Conservation (phyloP, 345 rosid genomes). For the Eucalyptus tenuipes region DNA sequence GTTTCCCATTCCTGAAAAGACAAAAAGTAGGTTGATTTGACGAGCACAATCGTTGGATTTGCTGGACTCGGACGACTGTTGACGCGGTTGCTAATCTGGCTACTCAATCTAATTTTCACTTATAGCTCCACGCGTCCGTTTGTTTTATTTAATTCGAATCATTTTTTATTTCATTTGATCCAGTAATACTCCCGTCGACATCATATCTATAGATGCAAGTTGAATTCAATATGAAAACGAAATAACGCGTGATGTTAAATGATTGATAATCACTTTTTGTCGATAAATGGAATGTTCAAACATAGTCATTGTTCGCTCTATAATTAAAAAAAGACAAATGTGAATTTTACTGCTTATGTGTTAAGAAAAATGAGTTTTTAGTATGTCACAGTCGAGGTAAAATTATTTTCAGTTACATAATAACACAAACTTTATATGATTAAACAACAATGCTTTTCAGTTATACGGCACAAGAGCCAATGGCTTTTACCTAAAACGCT, state of each 20-base stretch:
- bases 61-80: no score
- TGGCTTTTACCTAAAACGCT: background rate
- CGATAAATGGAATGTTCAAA: background rate
- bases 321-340: background rate
- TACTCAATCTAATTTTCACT: background rate
- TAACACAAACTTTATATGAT: background rate
- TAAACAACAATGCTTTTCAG: no score
- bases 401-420: no score
- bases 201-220: background rate
- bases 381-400: no score
- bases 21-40: no score
- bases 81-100: accelerated
- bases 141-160: no score
- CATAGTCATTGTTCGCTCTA: accelerated
- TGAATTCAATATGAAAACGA: background rate
- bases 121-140: accelerated
- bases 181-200: no score
- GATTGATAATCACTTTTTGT: background rate
- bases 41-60: no score
- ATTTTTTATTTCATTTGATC: background rate
- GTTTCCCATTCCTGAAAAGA: no score
- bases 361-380: background rate
- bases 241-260: background rate
- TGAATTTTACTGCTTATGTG: accelerated
- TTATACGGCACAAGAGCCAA: background rate